Percentiles rank a stretch among this genome's conserved stretches.
Evolutionary conservation across 2,329 filamentous ascomycete species (phyloP).

Genomic region (Fusarium brevicatenulatum): DNA sequence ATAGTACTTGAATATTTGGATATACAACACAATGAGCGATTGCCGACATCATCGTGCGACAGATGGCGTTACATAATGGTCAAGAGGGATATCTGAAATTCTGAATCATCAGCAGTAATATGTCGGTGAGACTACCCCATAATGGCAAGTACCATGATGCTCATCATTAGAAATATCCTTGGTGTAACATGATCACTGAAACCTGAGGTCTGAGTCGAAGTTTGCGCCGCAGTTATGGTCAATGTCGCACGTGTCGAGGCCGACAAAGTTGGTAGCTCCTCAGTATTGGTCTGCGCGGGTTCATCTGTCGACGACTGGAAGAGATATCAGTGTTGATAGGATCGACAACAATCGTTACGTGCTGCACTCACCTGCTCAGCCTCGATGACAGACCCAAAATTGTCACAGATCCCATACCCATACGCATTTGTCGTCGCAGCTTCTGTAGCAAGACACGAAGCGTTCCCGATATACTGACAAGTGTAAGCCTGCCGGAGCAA

Average conservation of each 20-base stretch:
- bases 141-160: accelerated
- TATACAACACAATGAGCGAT: too few relatives aligned
- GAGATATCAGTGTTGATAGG: too few relatives aligned
- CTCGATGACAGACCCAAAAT: not conserved
- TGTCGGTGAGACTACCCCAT: not conserved
- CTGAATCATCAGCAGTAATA: too few relatives aligned
- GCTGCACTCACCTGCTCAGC: not conserved
- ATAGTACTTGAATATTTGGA: too few relatives aligned
- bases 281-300: accelerated
- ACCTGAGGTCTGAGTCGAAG: not conserved
- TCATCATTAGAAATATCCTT: accelerated
- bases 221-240: not conserved
- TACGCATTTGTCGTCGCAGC: not conserved
- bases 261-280: not conserved
- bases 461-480: not conserved
- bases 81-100: too few relatives aligned
- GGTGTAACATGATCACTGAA: accelerated
- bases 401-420: not conserved
- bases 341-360: too few relatives aligned
- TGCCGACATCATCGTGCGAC: too few relatives aligned
- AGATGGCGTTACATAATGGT: too few relatives aligned
- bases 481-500: not conserved
- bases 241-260: not conserved
- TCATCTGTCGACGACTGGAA: not conserved
- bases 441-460: not conserved